These are phyloP conservation scores for Cyclospora cayetanensis DNA, from an alignment of 169 alveolate genomes.

Conservation along the genomic window DNA sequence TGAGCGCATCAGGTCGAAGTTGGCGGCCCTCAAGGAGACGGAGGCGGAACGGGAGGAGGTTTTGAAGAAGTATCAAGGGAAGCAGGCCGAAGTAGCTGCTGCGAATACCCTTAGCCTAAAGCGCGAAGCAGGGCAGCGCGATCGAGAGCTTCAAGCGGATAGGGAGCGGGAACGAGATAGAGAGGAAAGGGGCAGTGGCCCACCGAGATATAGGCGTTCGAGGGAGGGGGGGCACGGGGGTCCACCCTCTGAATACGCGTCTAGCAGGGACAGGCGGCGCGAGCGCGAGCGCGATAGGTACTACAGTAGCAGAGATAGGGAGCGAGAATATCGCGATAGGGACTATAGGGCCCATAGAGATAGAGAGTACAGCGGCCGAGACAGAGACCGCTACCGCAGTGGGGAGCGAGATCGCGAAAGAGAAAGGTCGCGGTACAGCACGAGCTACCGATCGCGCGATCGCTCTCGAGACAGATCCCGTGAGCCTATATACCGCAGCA, in stretches of 20 bases:
- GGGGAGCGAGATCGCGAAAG: neutral
- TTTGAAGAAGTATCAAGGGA: neutral
- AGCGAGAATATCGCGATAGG: neutral
- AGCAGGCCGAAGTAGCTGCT: constrained; percentile 30
- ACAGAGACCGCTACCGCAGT: neutral
- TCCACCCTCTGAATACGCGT: neutral
- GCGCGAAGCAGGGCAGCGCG: neutral
- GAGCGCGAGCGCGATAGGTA: neutral
- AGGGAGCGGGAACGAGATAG: constrained; percentile 8
- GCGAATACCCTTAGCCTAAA: neutral
- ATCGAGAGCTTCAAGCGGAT: neutral
- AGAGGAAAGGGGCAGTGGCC: neutral
- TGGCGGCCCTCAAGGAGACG: constrained; percentile 63
- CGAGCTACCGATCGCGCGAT: neutral
- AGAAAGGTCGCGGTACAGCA: neutral
- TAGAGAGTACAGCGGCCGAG: constrained; percentile 5
- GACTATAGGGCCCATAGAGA: neutral
- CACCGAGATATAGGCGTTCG: neutral
- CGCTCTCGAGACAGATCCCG: neutral
- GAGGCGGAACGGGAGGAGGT: constrained; percentile 18
- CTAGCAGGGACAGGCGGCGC: constrained; percentile 21
- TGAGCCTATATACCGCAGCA: constrained; percentile 22
- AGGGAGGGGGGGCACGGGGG: neutral
- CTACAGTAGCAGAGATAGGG: neutral
- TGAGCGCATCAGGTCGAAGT: constrained; percentile 45